Evolutionary conservation across 2,329 filamentous ascomycete species (phyloP).

Genomic region (Gaeumannomyces tritici): DNA sequence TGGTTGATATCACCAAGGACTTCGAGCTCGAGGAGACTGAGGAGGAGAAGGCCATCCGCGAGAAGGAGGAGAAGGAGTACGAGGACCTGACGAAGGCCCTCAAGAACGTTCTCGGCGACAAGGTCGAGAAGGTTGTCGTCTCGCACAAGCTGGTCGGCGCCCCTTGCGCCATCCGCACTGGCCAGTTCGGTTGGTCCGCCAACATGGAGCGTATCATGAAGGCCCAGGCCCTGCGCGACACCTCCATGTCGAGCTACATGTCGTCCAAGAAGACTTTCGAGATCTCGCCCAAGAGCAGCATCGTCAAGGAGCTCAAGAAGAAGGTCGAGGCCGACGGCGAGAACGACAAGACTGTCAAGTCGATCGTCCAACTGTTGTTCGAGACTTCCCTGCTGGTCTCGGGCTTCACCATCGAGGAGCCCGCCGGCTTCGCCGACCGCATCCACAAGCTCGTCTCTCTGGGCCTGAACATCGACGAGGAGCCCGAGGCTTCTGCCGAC

Average conservation of each 20-base stretch:
- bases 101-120: conserved; percentile 98
- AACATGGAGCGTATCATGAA: conserved; percentile 99
- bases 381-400: conserved; percentile 98
- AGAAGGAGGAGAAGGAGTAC: conserved; percentile 97
- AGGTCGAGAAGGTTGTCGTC: conserved; percentile 99
- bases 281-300: conserved; percentile 97
- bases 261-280: conserved; percentile 99
- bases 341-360: conserved; percentile 99
- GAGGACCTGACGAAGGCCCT: conserved; percentile 90
- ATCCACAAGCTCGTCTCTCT: conserved; percentile 99
- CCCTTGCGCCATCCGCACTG: conserved; percentile 97
- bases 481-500: conserved; percentile 62
- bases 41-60: conserved; percentile 94
- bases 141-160: conserved; percentile 92
- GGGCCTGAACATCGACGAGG: conserved; percentile 94
- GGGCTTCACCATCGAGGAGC: conserved; percentile 99
- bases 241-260: conserved; percentile 99
- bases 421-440: conserved; percentile 93
- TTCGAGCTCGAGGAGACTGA: conserved; percentile 99
- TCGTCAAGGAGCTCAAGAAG: conserved; percentile 98
- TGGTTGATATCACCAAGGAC: conserved; percentile 99
- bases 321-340: conserved; percentile 97
- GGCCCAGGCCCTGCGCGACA: conserved; percentile 98
- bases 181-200: conserved; percentile 99
- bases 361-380: conserved; percentile 95